A percentile compares a stretch with the other conserved stretches of the same genome.
Evolutionary conservation across 306 rosid species (phyloP).

Genomic region (Glycine latifolia): DNA sequence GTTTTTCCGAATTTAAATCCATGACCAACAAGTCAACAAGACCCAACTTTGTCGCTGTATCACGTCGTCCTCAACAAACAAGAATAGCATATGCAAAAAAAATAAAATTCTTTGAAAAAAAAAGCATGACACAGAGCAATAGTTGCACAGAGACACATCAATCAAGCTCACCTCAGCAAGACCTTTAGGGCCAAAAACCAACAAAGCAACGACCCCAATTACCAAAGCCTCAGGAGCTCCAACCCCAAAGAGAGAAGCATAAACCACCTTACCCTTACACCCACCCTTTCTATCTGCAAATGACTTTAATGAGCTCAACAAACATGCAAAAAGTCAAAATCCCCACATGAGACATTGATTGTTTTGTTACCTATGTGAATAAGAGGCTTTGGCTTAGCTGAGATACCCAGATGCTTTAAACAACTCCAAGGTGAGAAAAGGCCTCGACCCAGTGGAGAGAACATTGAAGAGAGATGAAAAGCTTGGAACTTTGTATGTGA

Average conservation of each 20-base stretch:
- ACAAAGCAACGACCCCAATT: constrained; percentile 97
- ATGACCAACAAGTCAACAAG: no score
- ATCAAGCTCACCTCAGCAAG: constrained; percentile 92
- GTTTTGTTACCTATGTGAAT: constrained; percentile 51
- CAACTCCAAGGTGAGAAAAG: constrained; percentile 86
- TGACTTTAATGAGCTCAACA: constrained; percentile 6
- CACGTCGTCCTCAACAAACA: no score
- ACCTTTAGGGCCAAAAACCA: constrained; percentile 99
- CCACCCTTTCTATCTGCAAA: constrained; percentile 66
- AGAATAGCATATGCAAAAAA: background rate
- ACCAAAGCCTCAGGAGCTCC: constrained; percentile 99
- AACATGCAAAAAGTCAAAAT: constrained; percentile 16
- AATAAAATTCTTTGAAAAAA: constrained; percentile 8
- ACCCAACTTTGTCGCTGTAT: no score
- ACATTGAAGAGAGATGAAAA: constrained; percentile 51
- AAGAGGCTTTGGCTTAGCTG: constrained; percentile 53
- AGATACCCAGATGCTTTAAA: constrained; percentile 78
- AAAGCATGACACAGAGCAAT: background rate
- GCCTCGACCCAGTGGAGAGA: constrained; percentile 60
- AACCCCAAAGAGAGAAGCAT: constrained; percentile 97
- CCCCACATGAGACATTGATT: constrained; percentile 17
- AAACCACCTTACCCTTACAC: constrained; percentile 72
- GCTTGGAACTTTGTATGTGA: constrained; percentile 48
- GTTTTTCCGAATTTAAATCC: no score
- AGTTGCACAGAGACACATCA: background rate